A percentile compares a stretch with the other conserved stretches of the same genome.
phyloP scores from a whole-genome alignment of 2,329 filamentous ascomycete species.

The Penicillium sp. region DNA sequence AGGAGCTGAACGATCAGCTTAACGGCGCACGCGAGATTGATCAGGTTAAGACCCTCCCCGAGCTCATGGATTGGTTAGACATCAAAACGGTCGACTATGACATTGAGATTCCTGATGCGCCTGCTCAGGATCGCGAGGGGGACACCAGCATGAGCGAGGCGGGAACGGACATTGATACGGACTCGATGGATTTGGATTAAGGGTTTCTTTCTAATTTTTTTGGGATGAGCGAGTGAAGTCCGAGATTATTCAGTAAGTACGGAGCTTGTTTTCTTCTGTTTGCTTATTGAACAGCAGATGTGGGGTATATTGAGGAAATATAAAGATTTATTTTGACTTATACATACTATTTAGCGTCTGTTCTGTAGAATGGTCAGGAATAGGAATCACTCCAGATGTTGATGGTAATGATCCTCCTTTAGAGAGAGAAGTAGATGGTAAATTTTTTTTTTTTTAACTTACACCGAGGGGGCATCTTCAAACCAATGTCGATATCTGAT shows the following conservation, averaged over 20 bases:
- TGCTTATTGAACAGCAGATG: not conserved
- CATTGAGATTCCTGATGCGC: not conserved
- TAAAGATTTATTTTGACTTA: too few relatives aligned
- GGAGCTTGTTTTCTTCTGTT: not conserved
- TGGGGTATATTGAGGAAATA: not conserved
- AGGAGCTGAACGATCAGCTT: not conserved
- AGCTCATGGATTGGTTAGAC: not conserved
- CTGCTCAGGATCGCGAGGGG: not conserved
- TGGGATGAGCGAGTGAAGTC: not conserved
- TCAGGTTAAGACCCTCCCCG: not conserved
- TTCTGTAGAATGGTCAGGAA: too few relatives aligned
- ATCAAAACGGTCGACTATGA: not conserved
- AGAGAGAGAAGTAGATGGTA: too few relatives aligned
- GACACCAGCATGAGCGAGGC: not conserved
- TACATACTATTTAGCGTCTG: too few relatives aligned
- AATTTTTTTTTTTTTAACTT: too few relatives aligned
- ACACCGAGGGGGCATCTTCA: too few relatives aligned
- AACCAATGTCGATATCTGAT: too few relatives aligned
- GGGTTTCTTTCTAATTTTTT: too few relatives aligned
- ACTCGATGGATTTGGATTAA: not conserved
- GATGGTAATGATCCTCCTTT: too few relatives aligned
- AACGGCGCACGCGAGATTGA: not conserved
- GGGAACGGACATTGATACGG: not conserved
- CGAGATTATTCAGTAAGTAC: not conserved
- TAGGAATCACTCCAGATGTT: too few relatives aligned